A percentile compares a stretch with the other conserved stretches of the same genome.
Conservation (phyloP, 148 eudicot species). For the Silene uniflora region DNA sequence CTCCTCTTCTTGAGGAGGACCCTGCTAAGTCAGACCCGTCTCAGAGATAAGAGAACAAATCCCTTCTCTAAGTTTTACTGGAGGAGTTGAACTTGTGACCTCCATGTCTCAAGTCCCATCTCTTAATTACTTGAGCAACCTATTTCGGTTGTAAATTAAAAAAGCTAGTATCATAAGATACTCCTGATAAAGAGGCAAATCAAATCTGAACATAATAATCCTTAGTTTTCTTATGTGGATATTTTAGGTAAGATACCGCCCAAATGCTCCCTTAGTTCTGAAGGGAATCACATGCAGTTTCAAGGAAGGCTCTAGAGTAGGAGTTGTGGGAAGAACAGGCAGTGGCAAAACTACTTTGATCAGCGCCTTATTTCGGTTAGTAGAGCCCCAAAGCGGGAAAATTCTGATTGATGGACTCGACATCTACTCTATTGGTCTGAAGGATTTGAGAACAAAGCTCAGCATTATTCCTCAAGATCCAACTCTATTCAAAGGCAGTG, state of each 20-base stretch:
- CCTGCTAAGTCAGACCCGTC: too few relatives aligned
- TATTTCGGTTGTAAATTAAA: too few relatives aligned
- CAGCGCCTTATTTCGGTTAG: constrained; percentile 31
- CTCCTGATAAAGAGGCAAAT: too few relatives aligned
- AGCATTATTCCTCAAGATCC: constrained; percentile 77
- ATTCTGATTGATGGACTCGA: constrained; percentile 51
- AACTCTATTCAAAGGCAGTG: constrained; percentile 59
- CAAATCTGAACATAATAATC: too few relatives aligned
- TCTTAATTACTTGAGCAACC: too few relatives aligned
- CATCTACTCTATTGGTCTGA: constrained; percentile 54
- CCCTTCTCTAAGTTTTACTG: too few relatives aligned
- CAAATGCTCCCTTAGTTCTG: constrained; percentile 62
- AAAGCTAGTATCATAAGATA: too few relatives aligned
- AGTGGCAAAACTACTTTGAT: constrained; percentile 70
- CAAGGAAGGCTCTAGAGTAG: constrained; percentile 45
- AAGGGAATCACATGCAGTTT: constrained; percentile 63
- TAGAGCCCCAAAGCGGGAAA: constrained; percentile 39
- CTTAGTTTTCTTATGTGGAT: neutral
- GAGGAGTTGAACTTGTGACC: too few relatives aligned
- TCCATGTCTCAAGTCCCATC: too few relatives aligned
- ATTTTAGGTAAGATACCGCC: constrained; percentile 48
- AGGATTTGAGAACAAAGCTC: constrained; percentile 49
- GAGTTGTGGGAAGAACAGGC: constrained; percentile 49
- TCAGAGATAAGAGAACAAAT: too few relatives aligned
- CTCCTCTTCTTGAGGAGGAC: too few relatives aligned